Conservation (phyloP, 2,329 filamentous ascomycete species). For the Dactylonectria macrodidyma region DNA sequence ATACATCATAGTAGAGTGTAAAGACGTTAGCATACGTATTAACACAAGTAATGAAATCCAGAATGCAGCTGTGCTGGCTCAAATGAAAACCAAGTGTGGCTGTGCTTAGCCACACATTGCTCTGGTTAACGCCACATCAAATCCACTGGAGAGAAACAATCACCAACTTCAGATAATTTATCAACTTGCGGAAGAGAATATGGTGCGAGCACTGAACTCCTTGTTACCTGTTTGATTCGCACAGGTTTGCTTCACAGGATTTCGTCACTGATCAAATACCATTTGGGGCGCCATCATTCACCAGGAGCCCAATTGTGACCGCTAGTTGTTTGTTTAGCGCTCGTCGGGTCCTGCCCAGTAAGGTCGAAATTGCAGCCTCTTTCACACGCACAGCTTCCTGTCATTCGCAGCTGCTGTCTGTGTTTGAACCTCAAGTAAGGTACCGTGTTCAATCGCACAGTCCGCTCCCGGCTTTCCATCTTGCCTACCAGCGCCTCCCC, state of each 20-base stretch:
- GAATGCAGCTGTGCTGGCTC: not conserved
- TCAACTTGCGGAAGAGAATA: conserved; percentile 27
- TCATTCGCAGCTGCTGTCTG: not conserved
- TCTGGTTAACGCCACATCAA: conserved; percentile 39
- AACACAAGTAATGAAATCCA: not conserved
- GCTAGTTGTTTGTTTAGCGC: not conserved
- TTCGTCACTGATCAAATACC: not conserved
- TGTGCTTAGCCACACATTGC: conserved; percentile 30
- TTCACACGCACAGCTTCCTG: not conserved
- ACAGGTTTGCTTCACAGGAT: not conserved
- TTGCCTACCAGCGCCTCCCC: conserved; percentile 19
- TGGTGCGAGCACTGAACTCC: conserved; percentile 8
- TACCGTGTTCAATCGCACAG: not conserved
- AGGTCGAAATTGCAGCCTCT: not conserved
- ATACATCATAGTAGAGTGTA: not conserved
- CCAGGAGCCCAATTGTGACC: not conserved
- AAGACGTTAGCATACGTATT: not conserved
- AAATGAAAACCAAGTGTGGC: conserved; percentile 28
- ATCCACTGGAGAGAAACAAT: conserved; percentile 48
- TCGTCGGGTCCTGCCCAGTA: not conserved
- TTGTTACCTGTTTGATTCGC: not conserved
- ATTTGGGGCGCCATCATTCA: not conserved
- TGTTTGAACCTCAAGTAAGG: not conserved
- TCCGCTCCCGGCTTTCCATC: not conserved
- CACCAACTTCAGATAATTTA: conserved; percentile 40